Percentiles rank a stretch among this genome's conserved stretches.
Evolutionary conservation across 73 alveolate species (phyloP).

Genomic region (Paramecium biaurelia): DNA sequence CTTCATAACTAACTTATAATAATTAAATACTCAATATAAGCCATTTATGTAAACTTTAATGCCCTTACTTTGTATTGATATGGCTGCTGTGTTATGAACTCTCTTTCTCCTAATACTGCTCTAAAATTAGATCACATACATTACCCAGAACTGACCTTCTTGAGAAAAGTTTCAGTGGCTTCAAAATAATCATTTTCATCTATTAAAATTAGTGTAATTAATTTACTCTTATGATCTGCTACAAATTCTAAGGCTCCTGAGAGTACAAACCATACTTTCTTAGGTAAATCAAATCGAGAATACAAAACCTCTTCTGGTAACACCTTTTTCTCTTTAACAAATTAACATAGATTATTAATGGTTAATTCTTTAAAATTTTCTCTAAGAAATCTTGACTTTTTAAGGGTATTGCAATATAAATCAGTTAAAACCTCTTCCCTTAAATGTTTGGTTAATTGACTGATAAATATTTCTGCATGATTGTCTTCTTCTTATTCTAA

Average conservation of each 20-base stretch:
- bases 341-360: conserved; percentile 3
- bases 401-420: conserved; percentile 12
- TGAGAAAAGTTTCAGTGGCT: conserved; percentile 14
- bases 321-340: neutral
- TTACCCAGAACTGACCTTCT: conserved; percentile 15
- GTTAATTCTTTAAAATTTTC: conserved; percentile 10
- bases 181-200: neutral
- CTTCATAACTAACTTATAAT: neutral
- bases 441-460: conserved; percentile 28
- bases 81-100: conserved; percentile 7
- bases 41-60: neutral
- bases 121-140: neutral
- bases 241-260: conserved; percentile 14
- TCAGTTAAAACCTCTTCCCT: conserved; percentile 24
- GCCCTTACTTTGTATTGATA: conserved; percentile 29
- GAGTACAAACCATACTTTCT: neutral
- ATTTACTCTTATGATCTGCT: conserved; percentile 19
- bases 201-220: neutral
- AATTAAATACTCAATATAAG: neutral
- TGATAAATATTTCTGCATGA: neutral
- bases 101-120: conserved; percentile 43
- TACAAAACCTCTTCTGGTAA: conserved; percentile 20
- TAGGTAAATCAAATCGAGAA: neutral
- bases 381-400: conserved; percentile 35
- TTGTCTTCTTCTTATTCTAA: conserved; percentile 8